Conservation (phyloP, 176 grass and related monocot species). For the Hordeum marinum region DNA sequence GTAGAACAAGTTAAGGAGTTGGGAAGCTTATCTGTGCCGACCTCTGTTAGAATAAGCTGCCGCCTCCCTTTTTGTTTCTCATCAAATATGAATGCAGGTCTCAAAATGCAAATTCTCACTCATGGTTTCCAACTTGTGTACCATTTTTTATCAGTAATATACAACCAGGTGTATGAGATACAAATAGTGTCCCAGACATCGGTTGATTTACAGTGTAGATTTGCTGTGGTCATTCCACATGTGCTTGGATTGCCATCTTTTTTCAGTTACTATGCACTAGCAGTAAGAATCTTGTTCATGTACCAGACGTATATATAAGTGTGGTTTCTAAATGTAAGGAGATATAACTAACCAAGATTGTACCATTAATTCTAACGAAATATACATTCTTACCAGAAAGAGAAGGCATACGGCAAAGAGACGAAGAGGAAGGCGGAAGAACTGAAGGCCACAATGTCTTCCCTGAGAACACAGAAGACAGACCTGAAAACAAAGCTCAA, state of each 20-base stretch:
- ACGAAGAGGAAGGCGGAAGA: constrained; percentile 59
- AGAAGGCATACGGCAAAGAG: constrained; percentile 57
- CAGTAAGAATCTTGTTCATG: not conserved
- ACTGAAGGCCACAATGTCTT: constrained; percentile 63
- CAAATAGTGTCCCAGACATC: not conserved
- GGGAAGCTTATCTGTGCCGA: not conserved
- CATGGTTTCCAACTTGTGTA: not conserved
- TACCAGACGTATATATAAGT: not conserved
- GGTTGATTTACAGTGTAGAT: not conserved
- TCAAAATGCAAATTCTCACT: not conserved
- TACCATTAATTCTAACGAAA: not conserved
- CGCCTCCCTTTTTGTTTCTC: not conserved
- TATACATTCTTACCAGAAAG: constrained; percentile 54
- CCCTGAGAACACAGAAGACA: constrained; percentile 52
- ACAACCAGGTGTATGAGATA: not conserved
- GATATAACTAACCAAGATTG: not conserved
- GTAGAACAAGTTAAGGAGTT: not conserved
- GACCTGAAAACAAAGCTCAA: constrained; percentile 77
- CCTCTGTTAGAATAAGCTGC: not conserved
- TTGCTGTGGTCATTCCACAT: not conserved
- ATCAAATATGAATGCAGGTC: not conserved
- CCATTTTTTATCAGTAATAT: not conserved
- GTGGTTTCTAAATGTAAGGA: not conserved
- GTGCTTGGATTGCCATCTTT: not conserved
- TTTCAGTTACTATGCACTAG: not conserved